Evolutionary conservation across 2,329 filamentous ascomycete species (phyloP).

Genomic region (Pestalotiopsis sp.): DNA sequence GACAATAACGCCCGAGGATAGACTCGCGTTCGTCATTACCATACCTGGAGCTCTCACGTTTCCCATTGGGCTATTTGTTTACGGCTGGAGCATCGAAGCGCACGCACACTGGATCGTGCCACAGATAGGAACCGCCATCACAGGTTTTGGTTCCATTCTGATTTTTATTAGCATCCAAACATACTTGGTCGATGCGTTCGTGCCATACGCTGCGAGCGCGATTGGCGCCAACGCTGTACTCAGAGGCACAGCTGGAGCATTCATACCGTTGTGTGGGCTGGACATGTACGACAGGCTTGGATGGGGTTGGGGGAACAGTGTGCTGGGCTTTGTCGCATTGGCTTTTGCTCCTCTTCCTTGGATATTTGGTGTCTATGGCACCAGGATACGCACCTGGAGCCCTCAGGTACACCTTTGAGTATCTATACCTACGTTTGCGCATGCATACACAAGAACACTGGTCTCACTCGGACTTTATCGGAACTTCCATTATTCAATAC

Average conservation of each 20-base stretch:
- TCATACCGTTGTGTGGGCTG: conserved; percentile 19
- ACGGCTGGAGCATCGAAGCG: conserved; percentile 38
- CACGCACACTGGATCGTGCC: conserved; percentile 40
- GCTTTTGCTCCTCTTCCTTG: conserved; percentile 21
- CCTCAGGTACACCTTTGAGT: neutral
- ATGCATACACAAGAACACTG: neutral
- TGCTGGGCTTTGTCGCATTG: conserved; percentile 24
- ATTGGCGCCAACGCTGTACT: conserved; percentile 24
- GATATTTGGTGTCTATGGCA: conserved; percentile 8
- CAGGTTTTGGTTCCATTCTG: conserved; percentile 29
- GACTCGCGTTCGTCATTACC: conserved; percentile 53
- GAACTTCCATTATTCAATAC: neutral
- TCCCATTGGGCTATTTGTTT: conserved; percentile 38
- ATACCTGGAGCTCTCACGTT: conserved; percentile 37
- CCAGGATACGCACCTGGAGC: conserved; percentile 5
- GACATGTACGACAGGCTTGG: conserved; percentile 22
- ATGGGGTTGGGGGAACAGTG: conserved; percentile 26
- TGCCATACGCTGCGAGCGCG: conserved; percentile 26
- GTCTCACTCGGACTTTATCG: neutral
- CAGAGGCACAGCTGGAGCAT: conserved; percentile 17
- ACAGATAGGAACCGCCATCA: conserved; percentile 36
- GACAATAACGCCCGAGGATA: conserved; percentile 42
- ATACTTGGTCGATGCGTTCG: conserved; percentile 40
- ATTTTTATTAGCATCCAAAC: conserved; percentile 21
- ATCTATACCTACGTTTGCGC: neutral